Conservation (phyloP, 2,329 filamentous ascomycete species). For the Penicillium aurantiogriseum region DNA sequence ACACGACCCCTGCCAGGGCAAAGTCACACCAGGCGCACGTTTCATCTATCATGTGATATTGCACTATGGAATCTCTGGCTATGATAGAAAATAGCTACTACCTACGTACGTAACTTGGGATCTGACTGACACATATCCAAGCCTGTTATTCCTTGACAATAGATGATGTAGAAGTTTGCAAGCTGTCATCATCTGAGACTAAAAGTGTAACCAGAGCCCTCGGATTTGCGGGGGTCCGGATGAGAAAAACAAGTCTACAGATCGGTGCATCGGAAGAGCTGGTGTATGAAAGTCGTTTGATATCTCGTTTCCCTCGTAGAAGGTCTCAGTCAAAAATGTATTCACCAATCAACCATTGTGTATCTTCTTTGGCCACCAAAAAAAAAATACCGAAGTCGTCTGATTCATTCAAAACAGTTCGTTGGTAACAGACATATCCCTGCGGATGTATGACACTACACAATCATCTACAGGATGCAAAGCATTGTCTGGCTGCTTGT, state of each 20-base stretch:
- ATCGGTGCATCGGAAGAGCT: background rate
- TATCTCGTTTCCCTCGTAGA: background rate
- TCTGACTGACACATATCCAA: background rate
- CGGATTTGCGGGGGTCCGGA: background rate
- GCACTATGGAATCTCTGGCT: constrained; percentile 1
- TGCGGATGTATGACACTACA: constrained; percentile 20
- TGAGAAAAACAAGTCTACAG: background rate
- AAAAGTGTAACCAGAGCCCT: background rate
- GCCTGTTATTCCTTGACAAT: background rate
- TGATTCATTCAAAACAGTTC: constrained; percentile 16
- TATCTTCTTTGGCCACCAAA: background rate
- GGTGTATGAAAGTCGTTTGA: background rate
- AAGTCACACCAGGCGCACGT: constrained; percentile 27
- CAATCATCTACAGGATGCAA: constrained; percentile 21
- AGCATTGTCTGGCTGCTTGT: constrained; percentile 13
- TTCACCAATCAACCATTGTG: background rate
- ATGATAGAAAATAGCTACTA: background rate
- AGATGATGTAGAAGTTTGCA: background rate
- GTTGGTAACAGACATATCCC: constrained; percentile 8
- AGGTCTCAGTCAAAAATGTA: background rate
- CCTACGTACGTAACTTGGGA: background rate
- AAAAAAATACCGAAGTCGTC: background rate
- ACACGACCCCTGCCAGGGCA: constrained; percentile 6
- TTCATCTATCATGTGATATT: constrained; percentile 33
- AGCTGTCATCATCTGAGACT: background rate